Evolutionary conservation across 2,329 filamentous ascomycete genomes (phyloP), one percentile per base, ranked within the genome.

Genomic region (Ilyonectria destructans): DNA sequence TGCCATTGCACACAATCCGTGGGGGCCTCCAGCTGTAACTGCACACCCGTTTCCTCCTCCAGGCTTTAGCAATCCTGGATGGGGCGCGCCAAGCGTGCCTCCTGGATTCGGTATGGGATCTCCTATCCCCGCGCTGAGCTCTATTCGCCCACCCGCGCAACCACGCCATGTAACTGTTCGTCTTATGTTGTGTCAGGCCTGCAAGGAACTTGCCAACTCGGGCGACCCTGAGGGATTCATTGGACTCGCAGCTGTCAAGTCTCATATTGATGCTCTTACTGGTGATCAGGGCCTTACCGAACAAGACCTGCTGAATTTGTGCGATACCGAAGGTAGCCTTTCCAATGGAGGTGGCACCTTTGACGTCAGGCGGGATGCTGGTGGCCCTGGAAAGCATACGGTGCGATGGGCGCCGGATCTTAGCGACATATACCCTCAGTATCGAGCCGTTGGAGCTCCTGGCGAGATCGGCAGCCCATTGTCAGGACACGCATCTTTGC

Each of bases 261-360:
- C 91, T 10, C 87, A 89, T 62, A 85, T 93, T 33, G 90, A 91
- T 61, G 85, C 85, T 61, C 88, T 91, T 65, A 76, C 77, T 7
- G 79, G 78, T n/a, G 80, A 82, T 10, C 55, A 72, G 13, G 75
- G 56, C 58, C 75, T 81, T 35, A 75, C 85, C 71, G 80, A 90
- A 85, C 77, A 86, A 29, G 95, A 98, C 75, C 86, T 98, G 74
- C 86, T 96, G 45, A 90, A 93, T 65, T 92, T 97, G 66, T 96
- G 93, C 79, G 96, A 98, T 75, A 97, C 96, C 1, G 94, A 97
- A 79, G 96, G 96, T 65, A 97, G 92, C 75, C 79, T 85, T 2
- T 90, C 91, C 67, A 98, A 98, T 75, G 96, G 96, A 52, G 96
- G 96, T 51, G 96, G 96, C n/a, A 92, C 88, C 29, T 97, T 99